Conservation (phyloP, 371 early-diverging fungal genomes). For the Saksenaea vasiformis region DNA sequence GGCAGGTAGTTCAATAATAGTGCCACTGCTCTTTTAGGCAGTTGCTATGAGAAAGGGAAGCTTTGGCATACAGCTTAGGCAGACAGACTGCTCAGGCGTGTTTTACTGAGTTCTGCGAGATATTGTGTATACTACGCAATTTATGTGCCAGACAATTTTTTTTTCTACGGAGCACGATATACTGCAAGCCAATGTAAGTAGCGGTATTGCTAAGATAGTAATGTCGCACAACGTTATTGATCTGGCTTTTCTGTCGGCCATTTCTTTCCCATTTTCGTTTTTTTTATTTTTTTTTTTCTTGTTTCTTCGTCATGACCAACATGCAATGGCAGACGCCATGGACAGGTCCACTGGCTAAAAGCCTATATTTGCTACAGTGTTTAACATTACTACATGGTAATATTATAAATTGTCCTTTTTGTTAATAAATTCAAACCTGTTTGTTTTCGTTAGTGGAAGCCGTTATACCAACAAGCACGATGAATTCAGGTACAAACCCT, state of each 20-base stretch:
- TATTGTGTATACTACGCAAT: neutral
- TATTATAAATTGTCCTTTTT: neutral
- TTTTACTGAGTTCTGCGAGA: too few relatives aligned
- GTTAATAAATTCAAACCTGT: neutral
- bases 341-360: neutral
- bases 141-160: too few relatives aligned
- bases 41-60: too few relatives aligned
- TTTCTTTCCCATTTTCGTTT: neutral
- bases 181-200: neutral
- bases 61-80: too few relatives aligned
- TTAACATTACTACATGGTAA: neutral
- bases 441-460: neutral
- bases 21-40: too few relatives aligned
- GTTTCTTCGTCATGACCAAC: neutral
- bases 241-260: constrained; percentile 5
- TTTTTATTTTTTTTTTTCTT: neutral
- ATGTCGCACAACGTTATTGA: constrained; percentile 5
- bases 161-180: too few relatives aligned
- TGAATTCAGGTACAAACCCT: neutral
- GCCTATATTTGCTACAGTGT: neutral
- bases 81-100: too few relatives aligned
- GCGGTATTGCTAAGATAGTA: neutral
- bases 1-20: too few relatives aligned
- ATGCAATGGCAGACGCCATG: neutral
- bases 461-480: neutral